Conservation (phyloP, 2,329 filamentous ascomycete genomes). For the Hypoxylon sp. region DNA sequence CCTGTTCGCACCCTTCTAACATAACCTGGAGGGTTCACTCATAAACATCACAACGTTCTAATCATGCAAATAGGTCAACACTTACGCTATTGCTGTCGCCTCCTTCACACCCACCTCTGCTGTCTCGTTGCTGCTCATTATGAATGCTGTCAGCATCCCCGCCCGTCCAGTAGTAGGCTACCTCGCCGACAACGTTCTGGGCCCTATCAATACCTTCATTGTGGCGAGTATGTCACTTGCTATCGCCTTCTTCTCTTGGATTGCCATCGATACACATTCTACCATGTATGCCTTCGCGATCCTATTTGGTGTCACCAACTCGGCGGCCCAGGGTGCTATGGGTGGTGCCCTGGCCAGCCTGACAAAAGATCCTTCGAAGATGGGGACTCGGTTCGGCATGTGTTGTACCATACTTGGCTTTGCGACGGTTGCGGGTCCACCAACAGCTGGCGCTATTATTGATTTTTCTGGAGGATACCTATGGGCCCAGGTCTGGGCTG, state of each 20-base stretch:
- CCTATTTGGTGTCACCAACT: constrained; percentile 62
- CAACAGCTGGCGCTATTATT: constrained; percentile 62
- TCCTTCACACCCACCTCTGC: constrained; percentile 64
- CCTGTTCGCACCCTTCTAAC: neutral
- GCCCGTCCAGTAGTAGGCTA: constrained; percentile 68
- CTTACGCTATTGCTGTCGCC: constrained; percentile 52
- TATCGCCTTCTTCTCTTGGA: constrained; percentile 69
- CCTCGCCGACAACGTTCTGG: constrained; percentile 66
- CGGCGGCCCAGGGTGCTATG: constrained; percentile 61
- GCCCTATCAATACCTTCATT: constrained; percentile 69
- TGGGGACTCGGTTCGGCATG: constrained; percentile 64
- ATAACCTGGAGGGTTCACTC: constrained; percentile 3
- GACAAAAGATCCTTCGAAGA: constrained; percentile 60
- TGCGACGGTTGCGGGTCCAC: constrained; percentile 62
- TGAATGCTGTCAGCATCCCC: constrained; percentile 69
- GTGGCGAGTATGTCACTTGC: constrained; percentile 62
- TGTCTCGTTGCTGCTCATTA: constrained; percentile 69
- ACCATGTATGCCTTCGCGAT: constrained; percentile 63
- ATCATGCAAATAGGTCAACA: constrained; percentile 48
- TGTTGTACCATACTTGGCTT: constrained; percentile 60
- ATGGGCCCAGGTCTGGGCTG: constrained; percentile 65
- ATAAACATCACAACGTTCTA: constrained; percentile 17
- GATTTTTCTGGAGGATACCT: constrained; percentile 59
- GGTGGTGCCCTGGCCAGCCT: constrained; percentile 60
- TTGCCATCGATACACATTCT: constrained; percentile 60